Percentiles rank a stretch among this genome's conserved stretches.
phyloP scores from a whole-genome alignment of 352 stramenopile species.

The Elongisporangium senticosum region DNA sequence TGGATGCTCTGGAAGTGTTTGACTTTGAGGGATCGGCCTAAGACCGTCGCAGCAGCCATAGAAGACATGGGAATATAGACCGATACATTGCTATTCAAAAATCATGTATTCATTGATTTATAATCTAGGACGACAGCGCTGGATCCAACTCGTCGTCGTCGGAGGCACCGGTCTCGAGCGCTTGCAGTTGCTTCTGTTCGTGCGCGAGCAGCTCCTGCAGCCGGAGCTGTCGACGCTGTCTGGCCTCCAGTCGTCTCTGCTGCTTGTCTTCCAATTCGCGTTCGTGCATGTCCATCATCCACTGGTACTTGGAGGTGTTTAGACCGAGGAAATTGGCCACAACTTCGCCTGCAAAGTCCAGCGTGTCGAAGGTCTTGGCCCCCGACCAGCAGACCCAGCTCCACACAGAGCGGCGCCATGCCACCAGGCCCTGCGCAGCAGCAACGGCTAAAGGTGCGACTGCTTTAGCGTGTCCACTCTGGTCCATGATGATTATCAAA shows the following conservation, averaged over 20 bases:
- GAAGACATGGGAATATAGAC: neutral
- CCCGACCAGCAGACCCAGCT: constrained; percentile 64
- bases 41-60: neutral
- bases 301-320: constrained; percentile 82
- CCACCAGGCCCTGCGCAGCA: neutral
- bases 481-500: neutral
- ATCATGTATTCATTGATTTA: neutral
- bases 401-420: constrained; percentile 16
- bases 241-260: constrained; percentile 45
- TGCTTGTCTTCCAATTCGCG: constrained; percentile 62
- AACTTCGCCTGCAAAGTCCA: constrained; percentile 81
- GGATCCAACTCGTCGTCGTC: neutral
- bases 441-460: neutral
- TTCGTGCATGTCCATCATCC: constrained; percentile 70
- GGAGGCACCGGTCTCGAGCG: constrained; percentile 37
- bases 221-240: constrained; percentile 56
- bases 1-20: constrained; percentile 21
- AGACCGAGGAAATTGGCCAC: constrained; percentile 77
- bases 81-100: neutral
- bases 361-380: constrained; percentile 51
- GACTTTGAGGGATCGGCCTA: constrained; percentile 17
- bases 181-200: constrained; percentile 61
- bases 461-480: neutral
- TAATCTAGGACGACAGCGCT: neutral
- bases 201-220: constrained; percentile 63